Evolutionary conservation across 371 early-diverging fungal species (phyloP), one percentile per base, ranked within the genome.

Genomic region (Mortierella sp.): DNA sequence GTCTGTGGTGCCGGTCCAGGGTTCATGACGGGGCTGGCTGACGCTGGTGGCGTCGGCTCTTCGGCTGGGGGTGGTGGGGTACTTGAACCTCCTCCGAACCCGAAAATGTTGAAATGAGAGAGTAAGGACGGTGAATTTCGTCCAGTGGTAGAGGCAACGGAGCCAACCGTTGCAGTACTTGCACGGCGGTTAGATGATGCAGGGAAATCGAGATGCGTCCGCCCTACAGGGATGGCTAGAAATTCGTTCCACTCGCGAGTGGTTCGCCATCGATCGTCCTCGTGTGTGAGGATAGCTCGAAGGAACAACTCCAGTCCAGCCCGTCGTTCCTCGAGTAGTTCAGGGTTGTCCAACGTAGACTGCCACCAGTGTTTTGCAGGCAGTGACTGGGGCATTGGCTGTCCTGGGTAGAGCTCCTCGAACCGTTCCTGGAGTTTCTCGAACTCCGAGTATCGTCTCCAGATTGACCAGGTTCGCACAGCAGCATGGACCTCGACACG

Each of bases 361-460:
- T 90, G 86, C 79, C 91, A 91, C 54, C 82, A 80, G 28, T 86
- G 81, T 57, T 94, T 94, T 37, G 84, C 79, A 0, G 95, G 95
- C 31, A 93, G 66, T 14, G 80, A 71, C 7, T 76, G 58, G 22
- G 90, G 89, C 40, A 91, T 87, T 0, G 86, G 79, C 10, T 83
- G 73, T 58, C 84, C 83, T 0, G 95, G 91, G 61, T 87, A 90
- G 22, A 86, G 82, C 40, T 86, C 81, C 2, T 66, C 39, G 21
- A 88, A 81, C 19, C 82, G 82, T 2, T 44, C 40, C 58, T 91
- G 80, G 1, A 96, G 86, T 29, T 84, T 80, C 39, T 84, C 83
- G 67, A 96, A 96, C 59, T 95, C 95, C 49, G 89, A 90, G 79
- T 94, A 96, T 3, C 96, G 90, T 61, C 90, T 91, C 92, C 92